Evolutionary conservation across 768 basidiomycete genomes (phyloP).

Genomic region (Russula compacta): DNA sequence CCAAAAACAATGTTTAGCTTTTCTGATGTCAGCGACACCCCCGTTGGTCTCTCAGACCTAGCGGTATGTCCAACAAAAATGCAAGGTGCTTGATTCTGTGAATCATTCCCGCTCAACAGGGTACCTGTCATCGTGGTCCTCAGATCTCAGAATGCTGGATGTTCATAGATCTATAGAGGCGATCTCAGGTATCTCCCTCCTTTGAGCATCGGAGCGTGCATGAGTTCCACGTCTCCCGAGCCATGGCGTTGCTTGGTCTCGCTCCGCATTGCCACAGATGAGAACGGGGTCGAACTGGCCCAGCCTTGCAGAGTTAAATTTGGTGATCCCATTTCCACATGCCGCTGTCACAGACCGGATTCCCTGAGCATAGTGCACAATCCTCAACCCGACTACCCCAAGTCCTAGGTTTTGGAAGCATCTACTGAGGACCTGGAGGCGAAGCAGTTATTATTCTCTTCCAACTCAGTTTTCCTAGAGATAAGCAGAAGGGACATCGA

Average conservation of each 20-base stretch:
- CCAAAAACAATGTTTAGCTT: neutral
- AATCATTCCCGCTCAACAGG: slow-evolving; percentile 56
- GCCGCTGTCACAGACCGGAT: slow-evolving; percentile 54
- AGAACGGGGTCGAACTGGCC: slow-evolving; percentile 29
- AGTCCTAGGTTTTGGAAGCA: slow-evolving; percentile 32
- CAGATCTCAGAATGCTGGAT: slow-evolving; percentile 65
- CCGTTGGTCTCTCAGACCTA: slow-evolving; percentile 47
- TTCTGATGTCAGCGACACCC: slow-evolving; percentile 4
- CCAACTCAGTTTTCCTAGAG: slow-evolving; percentile 30
- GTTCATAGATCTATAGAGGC: slow-evolving; percentile 69
- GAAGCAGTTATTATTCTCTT: slow-evolving; percentile 28
- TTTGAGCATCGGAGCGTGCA: slow-evolving; percentile 68
- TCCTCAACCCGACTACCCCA: slow-evolving; percentile 45
- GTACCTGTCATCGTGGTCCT: slow-evolving; percentile 69
- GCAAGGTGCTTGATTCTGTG: slow-evolving; percentile 47
- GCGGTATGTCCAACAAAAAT: slow-evolving; percentile 33
- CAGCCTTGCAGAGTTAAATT: slow-evolving; percentile 22
- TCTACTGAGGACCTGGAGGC: slow-evolving; percentile 25
- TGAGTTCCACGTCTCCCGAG: slow-evolving; percentile 37
- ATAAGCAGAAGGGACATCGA: slow-evolving; percentile 31
- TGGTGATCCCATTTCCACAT: slow-evolving; percentile 37
- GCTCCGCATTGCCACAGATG: slow-evolving; percentile 27
- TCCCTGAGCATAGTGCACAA: slow-evolving; percentile 53
- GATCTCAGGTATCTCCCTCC: slow-evolving; percentile 63
- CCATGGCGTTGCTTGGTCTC: slow-evolving; percentile 31